These are phyloP conservation scores for Ampelocalamus luodianensis DNA, from an alignment of 176 grass and related monocot genomes.

Conservation along the genomic window DNA sequence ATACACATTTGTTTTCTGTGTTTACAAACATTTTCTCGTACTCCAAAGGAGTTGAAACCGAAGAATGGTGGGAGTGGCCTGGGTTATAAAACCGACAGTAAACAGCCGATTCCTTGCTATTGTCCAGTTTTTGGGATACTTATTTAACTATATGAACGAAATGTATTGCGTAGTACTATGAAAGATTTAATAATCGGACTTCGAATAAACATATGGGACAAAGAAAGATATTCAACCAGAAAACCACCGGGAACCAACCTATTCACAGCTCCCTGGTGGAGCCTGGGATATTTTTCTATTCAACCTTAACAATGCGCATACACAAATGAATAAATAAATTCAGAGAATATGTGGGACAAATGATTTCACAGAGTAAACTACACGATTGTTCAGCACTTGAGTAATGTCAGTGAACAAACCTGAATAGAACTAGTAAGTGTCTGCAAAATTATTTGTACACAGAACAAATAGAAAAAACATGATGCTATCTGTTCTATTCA, in stretches of 20 bases:
- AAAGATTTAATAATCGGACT: not conserved
- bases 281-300: not conserved
- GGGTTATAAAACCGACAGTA: not conserved
- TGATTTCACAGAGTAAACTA: not conserved
- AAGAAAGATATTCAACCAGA: not conserved
- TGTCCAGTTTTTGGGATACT: not conserved
- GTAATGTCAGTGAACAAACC: no score
- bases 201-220: not conserved
- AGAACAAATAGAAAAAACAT: not conserved
- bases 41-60: not conserved
- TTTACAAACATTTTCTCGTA: not conserved
- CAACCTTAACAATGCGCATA: not conserved
- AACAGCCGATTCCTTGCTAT: not conserved
- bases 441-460: not conserved
- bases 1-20: not conserved
- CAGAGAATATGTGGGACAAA: not conserved
- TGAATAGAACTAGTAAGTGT: not conserved
- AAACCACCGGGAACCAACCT: not conserved
- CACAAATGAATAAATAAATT: no score
- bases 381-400: no score
- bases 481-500: not conserved
- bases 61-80: not conserved
- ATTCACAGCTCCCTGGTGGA: not conserved
- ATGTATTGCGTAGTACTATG: not conserved
- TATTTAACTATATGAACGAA: not conserved